Base-by-base conservation (phyloP, 1,284 basidiomycete species). In the Earliella scabrosa region DNA sequence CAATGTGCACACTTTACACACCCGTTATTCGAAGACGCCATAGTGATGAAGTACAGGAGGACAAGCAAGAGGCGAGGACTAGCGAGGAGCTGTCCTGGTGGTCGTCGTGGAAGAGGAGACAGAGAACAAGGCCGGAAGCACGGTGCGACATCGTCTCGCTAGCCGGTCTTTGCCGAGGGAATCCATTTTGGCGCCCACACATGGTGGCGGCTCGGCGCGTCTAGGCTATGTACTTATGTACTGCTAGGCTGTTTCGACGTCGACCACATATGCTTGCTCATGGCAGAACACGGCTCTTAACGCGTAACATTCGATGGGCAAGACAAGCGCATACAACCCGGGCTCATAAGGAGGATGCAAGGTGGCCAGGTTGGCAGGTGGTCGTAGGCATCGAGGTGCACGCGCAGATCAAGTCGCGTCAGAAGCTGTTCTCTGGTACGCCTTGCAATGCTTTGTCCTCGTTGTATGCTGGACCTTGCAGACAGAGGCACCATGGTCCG, bases 311-410 rank as follows among this genome's bases (percentile, higher is more conserved):
- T 24, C 46, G 27, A 32, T 55, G 34, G 36, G 21, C 36, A 16
- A 48, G 64, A 11, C 59, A 50, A 39, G 49, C 39, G 10, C 68
- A 68, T 18, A 48, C 64, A 39, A 24, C 60, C 24, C 63, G 68
- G 34, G 50, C 57, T 2, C 29, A 39, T 21, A 58, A 59, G 31
- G 59, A 72, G 16, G 77, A 80, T 54, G 58, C 63, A 2, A 62
- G 77, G 44, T 83, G 81, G 82, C 77, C 79, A 16, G 90, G 85
- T 8, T 96, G 92, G 92, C 82, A 91, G 64, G 86, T 96, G 20
- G 81, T 97, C 50, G 88, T 99, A 43, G 97, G 97, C 23, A 89
- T 99, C 45, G 97, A 99, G 70, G 93, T 96, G 10, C 97, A 99
- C 69, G 92, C 95, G 0, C 97, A 99, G 73, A 85, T 99, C 66